phyloP scores from a whole-genome alignment of 352 stramenopile species.

The Phytopythium mirpurense region DNA sequence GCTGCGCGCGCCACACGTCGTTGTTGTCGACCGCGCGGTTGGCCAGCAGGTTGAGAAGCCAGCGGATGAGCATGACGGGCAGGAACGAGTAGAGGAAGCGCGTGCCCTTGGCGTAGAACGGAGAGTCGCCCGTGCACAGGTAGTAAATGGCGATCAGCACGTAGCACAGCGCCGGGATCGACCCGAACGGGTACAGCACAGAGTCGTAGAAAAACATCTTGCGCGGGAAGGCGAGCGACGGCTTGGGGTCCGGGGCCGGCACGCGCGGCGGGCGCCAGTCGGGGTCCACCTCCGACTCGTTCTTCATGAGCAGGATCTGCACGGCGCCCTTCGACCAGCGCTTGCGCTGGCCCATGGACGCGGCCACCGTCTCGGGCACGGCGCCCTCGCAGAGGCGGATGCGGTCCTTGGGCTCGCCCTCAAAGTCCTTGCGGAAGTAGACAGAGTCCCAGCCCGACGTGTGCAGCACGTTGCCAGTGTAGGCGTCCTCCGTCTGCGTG shows the following conservation, averaged over 20 bases:
- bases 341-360: slow-evolving; percentile 82
- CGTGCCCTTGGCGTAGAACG: slow-evolving; percentile 79
- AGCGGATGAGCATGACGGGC: slow-evolving; percentile 71
- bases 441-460: slow-evolving; percentile 82
- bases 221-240: slow-evolving; percentile 69
- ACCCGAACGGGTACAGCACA: slow-evolving; percentile 86
- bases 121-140: slow-evolving; percentile 76
- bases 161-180: slow-evolving; percentile 82
- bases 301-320: slow-evolving; percentile 88
- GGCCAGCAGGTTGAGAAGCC: slow-evolving; percentile 78
- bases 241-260: slow-evolving; percentile 77
- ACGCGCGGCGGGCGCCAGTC: slow-evolving; percentile 83
- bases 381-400: slow-evolving; percentile 83
- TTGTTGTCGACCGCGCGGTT: slow-evolving; percentile 88
- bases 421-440: slow-evolving; percentile 90
- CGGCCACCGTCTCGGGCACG: slow-evolving; percentile 79
- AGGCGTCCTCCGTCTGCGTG: slow-evolving; percentile 89
- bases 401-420: slow-evolving; percentile 79
- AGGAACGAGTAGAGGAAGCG: slow-evolving; percentile 87
- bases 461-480: slow-evolving; percentile 81
- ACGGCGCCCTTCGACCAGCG: slow-evolving; percentile 87
- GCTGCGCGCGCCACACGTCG: slow-evolving; percentile 85
- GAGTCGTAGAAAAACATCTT: slow-evolving; percentile 91
- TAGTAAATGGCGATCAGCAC: slow-evolving; percentile 84
- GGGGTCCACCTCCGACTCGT: slow-evolving; percentile 85